A percentile compares a stretch with the other conserved stretches of the same genome.
Evolutionary conservation across 2,329 filamentous ascomycete genomes (phyloP).

Genomic region (Pseudogymnoascus verrucosus): DNA sequence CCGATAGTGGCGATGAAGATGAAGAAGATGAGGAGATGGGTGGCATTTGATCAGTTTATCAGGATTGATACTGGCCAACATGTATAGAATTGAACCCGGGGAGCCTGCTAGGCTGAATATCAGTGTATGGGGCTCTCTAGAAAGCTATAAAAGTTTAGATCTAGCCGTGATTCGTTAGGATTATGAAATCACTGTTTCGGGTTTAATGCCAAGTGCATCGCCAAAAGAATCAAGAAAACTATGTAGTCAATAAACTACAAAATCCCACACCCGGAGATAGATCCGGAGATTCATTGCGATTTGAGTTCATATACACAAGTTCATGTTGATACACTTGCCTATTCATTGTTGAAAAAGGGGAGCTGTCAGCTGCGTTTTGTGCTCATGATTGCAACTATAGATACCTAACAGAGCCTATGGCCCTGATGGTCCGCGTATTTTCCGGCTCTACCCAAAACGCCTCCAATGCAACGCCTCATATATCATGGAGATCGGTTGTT

Average conservation of each 20-base stretch:
- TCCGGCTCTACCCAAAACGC: conserved; percentile 16
- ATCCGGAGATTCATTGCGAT: not conserved
- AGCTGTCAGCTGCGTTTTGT: not conserved
- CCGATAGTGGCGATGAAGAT: conserved; percentile 37
- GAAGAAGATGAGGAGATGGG: conserved; percentile 46
- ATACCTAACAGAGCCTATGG: not conserved
- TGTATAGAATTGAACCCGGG: not conserved
- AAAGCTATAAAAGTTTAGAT: conserved; percentile 7
- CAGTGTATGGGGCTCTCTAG: not conserved
- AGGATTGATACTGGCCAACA: not conserved
- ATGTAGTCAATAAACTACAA: not conserved
- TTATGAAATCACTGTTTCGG: not conserved
- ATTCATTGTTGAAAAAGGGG: not conserved
- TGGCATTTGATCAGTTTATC: not conserved
- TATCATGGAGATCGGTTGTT: not conserved
- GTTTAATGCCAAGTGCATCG: not conserved
- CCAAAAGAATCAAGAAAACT: not conserved
- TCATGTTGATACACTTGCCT: not conserved
- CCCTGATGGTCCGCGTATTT: not conserved
- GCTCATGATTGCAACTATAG: conserved; percentile 7
- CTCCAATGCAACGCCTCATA: conserved; percentile 23
- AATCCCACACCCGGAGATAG: not conserved
- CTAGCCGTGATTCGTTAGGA: not conserved
- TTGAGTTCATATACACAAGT: not conserved
- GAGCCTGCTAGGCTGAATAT: not conserved